Evolutionary conservation across 2,329 filamentous ascomycete genomes (phyloP), one percentile per base, ranked within the genome.

Genomic region (Grosmannia serpens): DNA sequence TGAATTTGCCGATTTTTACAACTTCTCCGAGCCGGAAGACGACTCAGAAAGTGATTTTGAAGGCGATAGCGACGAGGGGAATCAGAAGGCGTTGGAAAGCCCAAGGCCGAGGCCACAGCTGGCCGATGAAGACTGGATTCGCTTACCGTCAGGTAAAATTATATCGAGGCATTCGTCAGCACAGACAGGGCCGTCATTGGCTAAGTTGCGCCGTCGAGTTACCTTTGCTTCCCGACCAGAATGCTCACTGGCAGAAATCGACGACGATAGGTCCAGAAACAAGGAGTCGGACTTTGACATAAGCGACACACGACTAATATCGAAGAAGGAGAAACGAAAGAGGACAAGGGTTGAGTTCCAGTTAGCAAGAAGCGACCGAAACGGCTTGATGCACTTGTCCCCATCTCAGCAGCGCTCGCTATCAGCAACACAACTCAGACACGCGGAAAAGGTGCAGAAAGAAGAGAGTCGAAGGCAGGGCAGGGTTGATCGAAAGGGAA

Each of bases 1-100:
- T 0, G 74, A 77, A 49, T 71, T 70, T 15, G 63, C 66, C 27
- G 72, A 76, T 3, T 76, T 77, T 56, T 78, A 74, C 56, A 68
- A 75, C 11, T 64, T 70, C 13, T 60, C 57, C 9, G 60, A 65
- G 13, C 13, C 52, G 0, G 58, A 64, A 4, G 58, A 60, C 8
- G 62, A 55, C 15, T 29, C 27, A 3, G 59, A 58, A n/a, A 50
- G 44, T 4, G 33, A 35, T 15, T 33, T 5, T 0, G 22, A 58
- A 1, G 13, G 6, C 29, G 60, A 59, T 22, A 33, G 20, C 22
- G 13, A 38, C 33, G n/a, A 15, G 8, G 11, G 20, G 7, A 29
- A 5, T 13, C 4, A 44, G 49, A 33, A 41, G 29, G 24, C 55
- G 46, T 17, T 11, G 10, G 22, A 29, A 5, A 49, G 10, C 8